phyloP scores from a whole-genome alignment of 2,329 filamentous ascomycete genomes.

The Talaromyces verruculosus region DNA sequence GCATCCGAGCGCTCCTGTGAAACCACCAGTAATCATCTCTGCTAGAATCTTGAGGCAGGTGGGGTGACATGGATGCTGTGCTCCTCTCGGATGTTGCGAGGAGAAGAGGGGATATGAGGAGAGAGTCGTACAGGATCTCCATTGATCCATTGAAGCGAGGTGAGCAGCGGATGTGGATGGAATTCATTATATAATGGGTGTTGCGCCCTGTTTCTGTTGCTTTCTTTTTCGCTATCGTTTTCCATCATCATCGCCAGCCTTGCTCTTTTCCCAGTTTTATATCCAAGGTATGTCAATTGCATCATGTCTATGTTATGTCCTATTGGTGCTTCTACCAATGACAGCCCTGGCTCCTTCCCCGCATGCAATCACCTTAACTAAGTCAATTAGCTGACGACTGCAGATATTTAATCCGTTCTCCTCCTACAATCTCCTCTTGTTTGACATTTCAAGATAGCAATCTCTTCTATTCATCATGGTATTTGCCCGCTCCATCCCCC shows the following conservation, averaged over 20 bases:
- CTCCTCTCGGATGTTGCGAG: background rate
- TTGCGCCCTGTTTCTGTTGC: background rate
- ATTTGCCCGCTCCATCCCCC: slow-evolving; percentile 64
- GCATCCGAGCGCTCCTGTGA: background rate
- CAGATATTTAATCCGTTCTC: background rate
- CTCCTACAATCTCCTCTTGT: background rate
- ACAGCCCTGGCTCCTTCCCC: background rate
- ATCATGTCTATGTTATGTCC: slow-evolving; percentile 1
- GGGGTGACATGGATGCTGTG: background rate
- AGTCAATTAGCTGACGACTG: background rate
- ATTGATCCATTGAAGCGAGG: background rate
- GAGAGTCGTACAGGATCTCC: background rate
- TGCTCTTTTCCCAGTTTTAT: background rate
- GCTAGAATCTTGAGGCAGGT: background rate
- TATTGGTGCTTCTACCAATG: background rate
- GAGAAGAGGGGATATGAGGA: background rate
- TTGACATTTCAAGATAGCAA: background rate
- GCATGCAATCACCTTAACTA: background rate
- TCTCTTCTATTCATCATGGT: slow-evolving; percentile 51
- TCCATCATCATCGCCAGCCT: background rate
- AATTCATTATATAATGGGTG: slow-evolving; percentile 1
- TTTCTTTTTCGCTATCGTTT: background rate
- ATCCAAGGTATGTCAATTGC: background rate
- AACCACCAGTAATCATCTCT: background rate
- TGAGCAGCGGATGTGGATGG: background rate